phyloP scores from a whole-genome alignment of 768 basidiomycete species.

The Rhizopogon sp. region DNA sequence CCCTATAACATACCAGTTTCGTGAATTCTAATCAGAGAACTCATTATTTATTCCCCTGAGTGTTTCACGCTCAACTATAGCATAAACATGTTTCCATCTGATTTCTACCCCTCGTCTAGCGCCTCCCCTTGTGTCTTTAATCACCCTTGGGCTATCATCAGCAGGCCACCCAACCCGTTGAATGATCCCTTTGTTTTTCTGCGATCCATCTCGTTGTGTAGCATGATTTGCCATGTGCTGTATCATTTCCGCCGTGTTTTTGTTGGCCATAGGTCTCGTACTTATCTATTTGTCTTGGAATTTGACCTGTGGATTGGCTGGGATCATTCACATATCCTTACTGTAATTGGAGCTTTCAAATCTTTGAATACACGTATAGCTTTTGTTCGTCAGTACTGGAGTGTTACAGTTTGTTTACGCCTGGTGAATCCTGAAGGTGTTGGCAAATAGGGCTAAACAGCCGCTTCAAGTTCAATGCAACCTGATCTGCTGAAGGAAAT shows the following conservation, averaged over 20 bases:
- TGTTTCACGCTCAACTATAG: conserved; percentile 18
- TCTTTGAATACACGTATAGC: neutral
- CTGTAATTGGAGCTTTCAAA: conserved; percentile 8
- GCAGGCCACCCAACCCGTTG: neutral
- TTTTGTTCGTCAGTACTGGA: neutral
- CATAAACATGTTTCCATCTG: conserved; percentile 11
- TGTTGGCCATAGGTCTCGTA: neutral
- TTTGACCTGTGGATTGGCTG: conserved; percentile 8
- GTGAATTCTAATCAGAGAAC: conserved; percentile 55
- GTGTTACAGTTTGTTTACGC: neutral
- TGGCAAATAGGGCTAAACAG: conserved; percentile 22
- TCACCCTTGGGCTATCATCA: conserved; percentile 1
- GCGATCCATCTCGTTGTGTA: conserved; percentile 15
- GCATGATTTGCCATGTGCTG: conserved; percentile 25
- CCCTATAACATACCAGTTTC: conserved; percentile 64
- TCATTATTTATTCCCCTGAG: conserved; percentile 7
- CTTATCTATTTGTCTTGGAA: conserved; percentile 4
- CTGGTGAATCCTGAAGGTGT: conserved; percentile 3
- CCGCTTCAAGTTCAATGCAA: neutral
- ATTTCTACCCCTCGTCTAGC: neutral
- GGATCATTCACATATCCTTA: conserved; percentile 1
- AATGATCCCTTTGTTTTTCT: conserved; percentile 7
- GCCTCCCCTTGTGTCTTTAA: conserved; percentile 2
- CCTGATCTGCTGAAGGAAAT: neutral
- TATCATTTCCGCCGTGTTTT: conserved; percentile 16